A percentile compares a stretch with the other conserved stretches of the same genome.
These are phyloP conservation scores for Podosphaera fusca DNA, from an alignment of 2,329 filamentous ascomycete species.

Conservation along the genomic window DNA sequence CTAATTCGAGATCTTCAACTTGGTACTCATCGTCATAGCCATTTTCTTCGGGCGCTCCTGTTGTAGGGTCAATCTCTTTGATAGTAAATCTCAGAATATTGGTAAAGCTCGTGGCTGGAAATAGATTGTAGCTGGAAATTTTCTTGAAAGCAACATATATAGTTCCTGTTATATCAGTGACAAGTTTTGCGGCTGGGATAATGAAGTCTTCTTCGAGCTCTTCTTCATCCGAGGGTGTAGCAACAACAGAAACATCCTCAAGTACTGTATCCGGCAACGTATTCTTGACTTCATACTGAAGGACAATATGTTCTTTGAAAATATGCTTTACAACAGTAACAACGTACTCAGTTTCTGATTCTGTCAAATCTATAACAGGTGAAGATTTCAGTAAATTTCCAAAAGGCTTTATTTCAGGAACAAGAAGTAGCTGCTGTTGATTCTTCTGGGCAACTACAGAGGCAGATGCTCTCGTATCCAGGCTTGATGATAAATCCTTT, in stretches of 20 bases:
- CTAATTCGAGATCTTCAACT: conserved; percentile 76
- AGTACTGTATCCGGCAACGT: conserved; percentile 77
- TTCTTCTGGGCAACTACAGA: conserved; percentile 72
- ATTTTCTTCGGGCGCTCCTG: conserved; percentile 70
- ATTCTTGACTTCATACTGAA: conserved; percentile 97
- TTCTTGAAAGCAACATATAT: conserved; percentile 93
- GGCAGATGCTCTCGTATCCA: conserved; percentile 54
- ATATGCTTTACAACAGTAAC: conserved; percentile 87
- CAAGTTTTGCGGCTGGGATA: conserved; percentile 63
- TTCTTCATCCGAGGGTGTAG: conserved; percentile 59
- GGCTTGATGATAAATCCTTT: conserved; percentile 44
- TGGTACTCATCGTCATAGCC: conserved; percentile 98
- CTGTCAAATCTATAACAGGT: conserved; percentile 65
- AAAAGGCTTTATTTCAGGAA: conserved; percentile 79
- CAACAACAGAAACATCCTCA: conserved; percentile 68
- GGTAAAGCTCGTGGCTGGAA: conserved; percentile 62
- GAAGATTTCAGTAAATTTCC: conserved; percentile 85
- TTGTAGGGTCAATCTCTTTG: conserved; percentile 92
- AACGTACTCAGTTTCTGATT: conserved; percentile 93
- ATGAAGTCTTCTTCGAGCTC: conserved; percentile 82
- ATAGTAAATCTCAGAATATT: conserved; percentile 92
- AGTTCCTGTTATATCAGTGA: conserved; percentile 69
- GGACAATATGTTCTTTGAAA: conserved; percentile 88
- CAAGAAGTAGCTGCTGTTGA: conserved; percentile 62
- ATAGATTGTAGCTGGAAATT: conserved; percentile 47